Percentiles rank a stretch among this genome's conserved stretches.
Conservation (phyloP, 2,329 filamentous ascomycete species). For the Zymoseptoria tritici region DNA sequence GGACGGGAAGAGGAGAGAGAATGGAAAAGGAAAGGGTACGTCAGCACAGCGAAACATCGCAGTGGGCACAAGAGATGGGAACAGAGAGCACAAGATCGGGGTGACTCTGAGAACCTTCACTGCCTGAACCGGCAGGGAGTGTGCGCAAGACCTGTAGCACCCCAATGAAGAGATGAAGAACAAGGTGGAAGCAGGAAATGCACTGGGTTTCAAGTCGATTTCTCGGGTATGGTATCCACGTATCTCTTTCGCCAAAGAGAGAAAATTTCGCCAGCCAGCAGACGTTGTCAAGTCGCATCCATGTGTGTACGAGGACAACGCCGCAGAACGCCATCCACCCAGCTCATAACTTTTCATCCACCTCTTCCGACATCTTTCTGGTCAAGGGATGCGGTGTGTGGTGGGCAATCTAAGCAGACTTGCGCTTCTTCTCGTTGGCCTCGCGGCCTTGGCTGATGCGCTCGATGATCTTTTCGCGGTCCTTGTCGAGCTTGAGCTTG, state of each 20-base stretch:
- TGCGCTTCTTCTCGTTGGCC: slow-evolving; percentile 51
- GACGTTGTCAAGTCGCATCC: neutral
- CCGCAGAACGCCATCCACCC: neutral
- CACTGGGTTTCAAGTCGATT: neutral
- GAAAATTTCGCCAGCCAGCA: neutral
- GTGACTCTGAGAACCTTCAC: neutral
- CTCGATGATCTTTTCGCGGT: slow-evolving; percentile 81
- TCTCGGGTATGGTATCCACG: neutral
- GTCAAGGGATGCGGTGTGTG: neutral
- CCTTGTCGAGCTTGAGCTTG: slow-evolving; percentile 98
- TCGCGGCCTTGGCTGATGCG: slow-evolving; percentile 76
- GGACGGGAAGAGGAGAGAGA: neutral
- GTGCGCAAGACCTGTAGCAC: neutral
- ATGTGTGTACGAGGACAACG: neutral
- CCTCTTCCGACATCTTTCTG: neutral
- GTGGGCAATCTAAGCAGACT: slow-evolving; percentile 9
- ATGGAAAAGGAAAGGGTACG: neutral
- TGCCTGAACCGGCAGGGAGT: neutral
- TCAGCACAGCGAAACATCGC: neutral
- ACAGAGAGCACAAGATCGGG: neutral
- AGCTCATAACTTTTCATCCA: neutral
- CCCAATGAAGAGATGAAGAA: neutral
- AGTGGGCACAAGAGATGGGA: neutral
- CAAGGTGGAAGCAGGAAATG: neutral
- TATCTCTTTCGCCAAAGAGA: neutral